Evolutionary conservation across 2,329 filamentous ascomycete genomes (phyloP).

Genomic region (Cladobotryum protrusum): DNA sequence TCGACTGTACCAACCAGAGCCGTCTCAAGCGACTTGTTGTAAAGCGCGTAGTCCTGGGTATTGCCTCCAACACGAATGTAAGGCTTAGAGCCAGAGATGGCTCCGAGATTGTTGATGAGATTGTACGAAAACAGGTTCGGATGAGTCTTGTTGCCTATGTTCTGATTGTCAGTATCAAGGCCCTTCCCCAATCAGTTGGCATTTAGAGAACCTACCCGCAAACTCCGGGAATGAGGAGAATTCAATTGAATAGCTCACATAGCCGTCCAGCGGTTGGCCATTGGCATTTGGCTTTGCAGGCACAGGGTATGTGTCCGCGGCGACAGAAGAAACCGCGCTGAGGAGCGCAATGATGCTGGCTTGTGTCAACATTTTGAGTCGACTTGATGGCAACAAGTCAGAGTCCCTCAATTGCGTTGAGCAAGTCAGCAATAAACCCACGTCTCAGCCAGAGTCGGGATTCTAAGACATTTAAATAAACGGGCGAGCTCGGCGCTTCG

Average conservation of each 20-base stretch:
- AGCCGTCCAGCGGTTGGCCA: conserved; percentile 21
- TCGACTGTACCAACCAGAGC: conserved; percentile 49
- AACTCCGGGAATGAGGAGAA: conserved; percentile 48
- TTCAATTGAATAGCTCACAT: conserved; percentile 48
- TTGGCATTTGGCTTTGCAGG: conserved; percentile 6
- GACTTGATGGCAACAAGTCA: not conserved
- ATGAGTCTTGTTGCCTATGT: conserved; percentile 41
- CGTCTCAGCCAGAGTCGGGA: not conserved
- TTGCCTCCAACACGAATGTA: conserved; percentile 61
- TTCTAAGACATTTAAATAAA: too few relatives aligned
- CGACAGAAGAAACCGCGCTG: conserved; percentile 4
- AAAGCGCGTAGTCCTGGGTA: conserved; percentile 59
- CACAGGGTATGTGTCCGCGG: conserved; percentile 11
- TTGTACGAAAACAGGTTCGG: conserved; percentile 58
- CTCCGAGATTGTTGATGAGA: conserved; percentile 49
- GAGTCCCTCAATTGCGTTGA: not conserved
- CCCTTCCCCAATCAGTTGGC: not conserved
- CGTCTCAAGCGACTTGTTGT: conserved; percentile 44
- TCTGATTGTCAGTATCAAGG: not conserved
- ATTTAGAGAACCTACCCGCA: conserved; percentile 27
- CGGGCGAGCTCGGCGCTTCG: too few relatives aligned
- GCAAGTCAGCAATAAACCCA: not conserved
- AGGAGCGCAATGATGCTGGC: conserved; percentile 8
- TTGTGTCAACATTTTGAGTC: conserved; percentile 6
- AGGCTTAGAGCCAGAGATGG: conserved; percentile 50